Evolutionary conservation across 768 basidiomycete species (phyloP), one percentile per base, ranked within the genome.

Genomic region (Antrodiella citrinella): DNA sequence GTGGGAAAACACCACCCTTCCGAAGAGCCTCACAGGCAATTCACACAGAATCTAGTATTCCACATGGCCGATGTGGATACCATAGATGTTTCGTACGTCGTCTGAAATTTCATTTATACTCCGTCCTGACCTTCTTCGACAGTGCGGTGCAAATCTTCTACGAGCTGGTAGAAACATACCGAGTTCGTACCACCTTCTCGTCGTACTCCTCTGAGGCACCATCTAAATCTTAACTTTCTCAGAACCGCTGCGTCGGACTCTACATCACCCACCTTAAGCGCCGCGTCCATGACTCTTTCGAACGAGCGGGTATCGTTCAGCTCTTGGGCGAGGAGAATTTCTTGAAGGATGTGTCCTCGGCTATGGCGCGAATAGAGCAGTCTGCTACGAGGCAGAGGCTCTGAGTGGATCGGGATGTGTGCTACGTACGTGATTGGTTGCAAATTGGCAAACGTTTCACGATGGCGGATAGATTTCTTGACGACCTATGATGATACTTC

Each of bases 31-130:
- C 73, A 81, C 12, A 73, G 92, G 54, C 78, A 82, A 48, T 76
- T 84, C 51, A 84, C 92, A 3, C 78, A 75, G 11, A 81, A 82
- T 2, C 67, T 97, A 20, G 90, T 96, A 19, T 93, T 99, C 67
- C 94, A 98, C 58, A 76, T 97, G 75, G 84, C 86, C 11, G 95
- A 98, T 67, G 86, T 96, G 3, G 90, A 93, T 51, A 78, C 74
- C 15, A 83, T 90, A 52, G 95, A 99, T 64, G 92, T 95, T 5
- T 91, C 90, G 87, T 94, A 60, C 65, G 86, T 69, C 19, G 19
- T 41, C n/a, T n/a, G n/a, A n/a, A 12, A 18, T 18, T 43, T 50
- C 20, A 11, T 39, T 12, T 50, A 24, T 45, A n/a, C 39, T n/a
- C n/a, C n/a, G n/a, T n/a, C n/a, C n/a, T n/a, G n/a, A n/a, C n/a